Evolutionary conservation across 805 yeast genomes (phyloP).

Genomic region (Pichia nanzhaoensis): DNA sequence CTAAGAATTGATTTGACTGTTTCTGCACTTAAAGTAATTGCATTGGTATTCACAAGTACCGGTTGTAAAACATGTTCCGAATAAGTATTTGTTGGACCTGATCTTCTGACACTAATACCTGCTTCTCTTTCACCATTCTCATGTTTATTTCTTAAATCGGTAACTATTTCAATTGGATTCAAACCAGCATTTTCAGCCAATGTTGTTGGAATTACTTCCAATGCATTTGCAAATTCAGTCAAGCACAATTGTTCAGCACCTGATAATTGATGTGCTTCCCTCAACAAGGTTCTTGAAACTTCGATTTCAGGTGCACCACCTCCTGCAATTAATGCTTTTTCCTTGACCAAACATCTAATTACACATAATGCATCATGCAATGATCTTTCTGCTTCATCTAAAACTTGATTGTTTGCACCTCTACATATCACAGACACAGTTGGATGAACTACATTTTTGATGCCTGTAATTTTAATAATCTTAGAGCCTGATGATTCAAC

Average conservation of each 20-base stretch:
- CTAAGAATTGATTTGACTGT: constrained; percentile 92
- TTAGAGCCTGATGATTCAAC: constrained; percentile 83
- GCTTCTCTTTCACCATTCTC: constrained; percentile 86
- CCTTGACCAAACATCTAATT: constrained; percentile 77
- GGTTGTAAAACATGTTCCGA: constrained; percentile 97
- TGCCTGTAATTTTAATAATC: constrained; percentile 82
- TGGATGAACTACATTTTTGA: constrained; percentile 48
- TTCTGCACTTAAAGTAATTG: constrained; percentile 91
- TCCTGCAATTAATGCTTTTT: constrained; percentile 89
- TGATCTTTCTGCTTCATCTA: constrained; percentile 96
- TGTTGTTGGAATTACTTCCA: constrained; percentile 90
- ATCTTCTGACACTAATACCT: constrained; percentile 93
- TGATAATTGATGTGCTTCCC: constrained; percentile 63
- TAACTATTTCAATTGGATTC: constrained; percentile 84
- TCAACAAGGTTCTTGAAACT: constrained; percentile 64
- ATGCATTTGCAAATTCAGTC: constrained; percentile 85
- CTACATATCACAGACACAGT: constrained; percentile 89
- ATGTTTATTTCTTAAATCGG: constrained; percentile 86
- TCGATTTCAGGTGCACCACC: constrained; percentile 99
- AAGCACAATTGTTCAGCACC: constrained; percentile 90
- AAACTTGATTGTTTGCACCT: constrained; percentile 85
- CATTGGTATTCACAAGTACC: constrained; percentile 88
- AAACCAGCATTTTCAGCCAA: constrained; percentile 94
- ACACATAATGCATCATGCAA: constrained; percentile 97
- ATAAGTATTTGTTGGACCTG: constrained; percentile 85